A percentile compares a stretch with the other conserved stretches of the same genome.
phyloP scores from a whole-genome alignment of 148 eudicot species.

The Rhododendron griersonianum region DNA sequence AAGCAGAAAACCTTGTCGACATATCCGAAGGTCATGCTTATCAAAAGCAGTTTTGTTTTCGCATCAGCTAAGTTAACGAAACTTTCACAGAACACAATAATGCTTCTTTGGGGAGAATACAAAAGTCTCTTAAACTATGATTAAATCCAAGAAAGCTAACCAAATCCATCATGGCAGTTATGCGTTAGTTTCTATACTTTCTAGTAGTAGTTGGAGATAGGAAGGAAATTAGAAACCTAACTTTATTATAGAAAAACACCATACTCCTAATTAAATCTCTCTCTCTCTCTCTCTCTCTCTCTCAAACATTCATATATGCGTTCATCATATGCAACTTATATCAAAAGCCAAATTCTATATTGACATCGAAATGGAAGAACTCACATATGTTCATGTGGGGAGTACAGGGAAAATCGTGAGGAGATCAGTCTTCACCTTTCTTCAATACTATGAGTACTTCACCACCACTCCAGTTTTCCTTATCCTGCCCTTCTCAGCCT shows the following conservation, averaged over 20 bases:
- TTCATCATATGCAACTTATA: slow-evolving; percentile 9
- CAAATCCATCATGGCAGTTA: background rate
- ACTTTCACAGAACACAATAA: background rate
- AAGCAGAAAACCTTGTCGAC: too few species aligned
- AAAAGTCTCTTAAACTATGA: background rate
- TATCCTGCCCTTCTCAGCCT: slow-evolving; percentile 20
- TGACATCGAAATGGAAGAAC: slow-evolving; percentile 12
- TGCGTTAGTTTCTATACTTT: slow-evolving; percentile 3
- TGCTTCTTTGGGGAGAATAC: background rate
- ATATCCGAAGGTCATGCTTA: background rate
- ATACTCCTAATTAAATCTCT: too few species aligned
- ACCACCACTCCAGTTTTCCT: slow-evolving; percentile 19
- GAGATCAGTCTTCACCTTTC: slow-evolving; percentile 18
- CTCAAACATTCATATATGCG: background rate
- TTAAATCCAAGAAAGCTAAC: background rate
- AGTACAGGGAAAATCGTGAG: slow-evolving; percentile 10
- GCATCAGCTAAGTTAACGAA: background rate
- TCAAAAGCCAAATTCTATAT: background rate
- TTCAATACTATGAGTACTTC: slow-evolving; percentile 14
- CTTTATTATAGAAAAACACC: too few species aligned
- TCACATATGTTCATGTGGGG: background rate
- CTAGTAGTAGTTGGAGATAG: slow-evolving; percentile 2
- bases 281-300: slow-evolving; percentile 10
- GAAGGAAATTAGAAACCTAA: slow-evolving; percentile 13
- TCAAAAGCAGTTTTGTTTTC: background rate